phyloP scores from a whole-genome alignment of 306 rosid species.

The Pueraria montana region DNA sequence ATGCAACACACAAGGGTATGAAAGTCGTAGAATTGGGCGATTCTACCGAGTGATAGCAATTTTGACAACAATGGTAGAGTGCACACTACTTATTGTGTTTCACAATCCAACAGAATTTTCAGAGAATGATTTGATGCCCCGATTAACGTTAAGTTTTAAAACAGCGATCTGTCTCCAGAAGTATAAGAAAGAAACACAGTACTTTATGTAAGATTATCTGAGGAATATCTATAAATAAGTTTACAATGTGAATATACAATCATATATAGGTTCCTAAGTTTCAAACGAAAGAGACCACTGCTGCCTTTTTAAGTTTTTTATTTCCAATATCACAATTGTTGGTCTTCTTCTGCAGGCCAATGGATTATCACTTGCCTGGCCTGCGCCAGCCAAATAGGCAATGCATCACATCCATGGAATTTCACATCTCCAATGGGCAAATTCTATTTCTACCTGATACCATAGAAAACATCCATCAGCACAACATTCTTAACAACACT shows the following conservation, averaged over 20 bases:
- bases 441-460: constrained; percentile 66
- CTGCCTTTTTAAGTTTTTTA: constrained; percentile 53
- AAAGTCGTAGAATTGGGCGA: neutral
- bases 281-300: constrained; percentile 44
- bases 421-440: constrained; percentile 47
- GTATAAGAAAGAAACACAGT: constrained; percentile 22
- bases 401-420: constrained; percentile 53
- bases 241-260: constrained; percentile 58
- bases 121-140: neutral
- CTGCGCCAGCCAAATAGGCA: constrained; percentile 45
- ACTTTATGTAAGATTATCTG: constrained; percentile 34
- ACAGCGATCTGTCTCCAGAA: constrained; percentile 11
- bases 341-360: constrained; percentile 52
- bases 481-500: neutral
- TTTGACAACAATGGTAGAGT: neutral
- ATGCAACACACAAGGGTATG: neutral
- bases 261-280: constrained; percentile 50
- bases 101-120: constrained; percentile 22
- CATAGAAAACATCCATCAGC: constrained; percentile 45
- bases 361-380: constrained; percentile 53
- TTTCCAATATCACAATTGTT: constrained; percentile 54
- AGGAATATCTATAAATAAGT: constrained; percentile 53
- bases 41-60: neutral
- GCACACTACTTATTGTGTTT: constrained; percentile 17
- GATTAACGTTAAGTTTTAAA: neutral